These are phyloP conservation scores for Neonectria faginata DNA, from an alignment of 2,329 filamentous ascomycete genomes.

Conservation along the genomic window DNA sequence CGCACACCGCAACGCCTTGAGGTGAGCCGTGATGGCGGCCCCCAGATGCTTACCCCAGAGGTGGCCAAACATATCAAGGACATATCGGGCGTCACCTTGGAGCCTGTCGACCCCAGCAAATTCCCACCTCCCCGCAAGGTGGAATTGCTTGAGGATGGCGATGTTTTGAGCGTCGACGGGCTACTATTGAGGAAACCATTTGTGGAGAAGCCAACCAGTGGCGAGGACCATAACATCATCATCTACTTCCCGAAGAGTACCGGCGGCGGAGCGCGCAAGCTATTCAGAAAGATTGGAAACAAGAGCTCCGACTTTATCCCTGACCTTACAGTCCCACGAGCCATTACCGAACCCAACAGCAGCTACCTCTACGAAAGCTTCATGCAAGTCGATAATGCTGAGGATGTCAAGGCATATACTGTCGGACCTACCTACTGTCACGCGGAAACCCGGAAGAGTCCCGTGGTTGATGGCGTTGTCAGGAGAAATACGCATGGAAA, in stretches of 20 bases:
- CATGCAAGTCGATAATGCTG: conserved; percentile 93
- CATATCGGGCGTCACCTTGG: conserved; percentile 80
- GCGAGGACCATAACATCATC: conserved; percentile 98
- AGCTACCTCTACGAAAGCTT: conserved; percentile 99
- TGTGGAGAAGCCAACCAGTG: conserved; percentile 97
- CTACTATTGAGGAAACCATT: conserved; percentile 88
- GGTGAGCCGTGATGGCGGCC: conserved; percentile 93
- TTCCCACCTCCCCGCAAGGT: conserved; percentile 77
- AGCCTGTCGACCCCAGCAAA: conserved; percentile 74
- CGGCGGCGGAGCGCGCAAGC: conserved; percentile 87
- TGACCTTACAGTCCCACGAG: conserved; percentile 79
- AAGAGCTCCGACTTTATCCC: conserved; percentile 96
- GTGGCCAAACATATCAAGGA: conserved; percentile 84
- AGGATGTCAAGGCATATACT: conserved; percentile 98
- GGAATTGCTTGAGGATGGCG: conserved; percentile 88
- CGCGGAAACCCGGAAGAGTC: conserved; percentile 96
- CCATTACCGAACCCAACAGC: conserved; percentile 80
- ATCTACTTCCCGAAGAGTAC: conserved; percentile 93
- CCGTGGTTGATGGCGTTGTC: conserved; percentile 95
- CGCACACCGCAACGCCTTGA: conserved; percentile 90
- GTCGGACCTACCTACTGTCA: conserved; percentile 94
- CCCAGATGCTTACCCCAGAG: conserved; percentile 80
- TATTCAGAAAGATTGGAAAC: conserved; percentile 98
- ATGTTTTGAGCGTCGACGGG: conserved; percentile 90
- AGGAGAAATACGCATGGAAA: conserved; percentile 97